Conservation (phyloP, 2,329 filamentous ascomycete genomes). For the Colletotrichum filicis region DNA sequence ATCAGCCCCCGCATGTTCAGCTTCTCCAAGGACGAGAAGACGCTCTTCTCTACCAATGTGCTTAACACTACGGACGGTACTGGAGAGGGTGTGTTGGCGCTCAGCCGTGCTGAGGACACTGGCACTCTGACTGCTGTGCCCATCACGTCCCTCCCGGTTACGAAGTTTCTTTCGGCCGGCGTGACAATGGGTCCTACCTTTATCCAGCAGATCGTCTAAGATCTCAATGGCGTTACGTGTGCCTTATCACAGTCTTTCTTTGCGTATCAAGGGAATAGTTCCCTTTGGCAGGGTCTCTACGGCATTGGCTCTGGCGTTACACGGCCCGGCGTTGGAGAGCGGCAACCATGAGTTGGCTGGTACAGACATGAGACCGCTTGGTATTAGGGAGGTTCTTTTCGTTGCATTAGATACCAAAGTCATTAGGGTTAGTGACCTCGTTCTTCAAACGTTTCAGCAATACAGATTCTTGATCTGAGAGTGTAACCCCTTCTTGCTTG, state of each 20-base stretch:
- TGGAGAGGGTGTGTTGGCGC: constrained; percentile 48
- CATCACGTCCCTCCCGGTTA: constrained; percentile 39
- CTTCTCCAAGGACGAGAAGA: constrained; percentile 45
- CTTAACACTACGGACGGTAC: constrained; percentile 47
- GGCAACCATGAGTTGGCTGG: constrained; percentile 29
- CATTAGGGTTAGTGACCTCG: constrained; percentile 11
- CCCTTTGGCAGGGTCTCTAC: neutral
- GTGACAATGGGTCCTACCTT: constrained; percentile 5
- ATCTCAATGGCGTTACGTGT: neutral
- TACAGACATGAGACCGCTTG: constrained; percentile 28
- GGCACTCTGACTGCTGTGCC: constrained; percentile 45
- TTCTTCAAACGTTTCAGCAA: neutral
- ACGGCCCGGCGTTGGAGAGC: constrained; percentile 18
- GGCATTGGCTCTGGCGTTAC: constrained; percentile 7
- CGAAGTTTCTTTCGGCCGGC: neutral
- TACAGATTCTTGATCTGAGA: neutral
- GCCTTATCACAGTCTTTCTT: neutral
- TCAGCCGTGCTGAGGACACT: constrained; percentile 30
- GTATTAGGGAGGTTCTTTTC: constrained; percentile 20
- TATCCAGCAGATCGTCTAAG: constrained; percentile 43
- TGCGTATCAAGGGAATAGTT: neutral
- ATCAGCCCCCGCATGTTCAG: constrained; percentile 59
- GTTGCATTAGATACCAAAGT: constrained; percentile 26
- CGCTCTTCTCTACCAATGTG: constrained; percentile 57
- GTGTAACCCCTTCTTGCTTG: neutral